Base-by-base conservation (phyloP, 2,329 filamentous ascomycete genomes). In the Furcasterigmium furcatum region DNA sequence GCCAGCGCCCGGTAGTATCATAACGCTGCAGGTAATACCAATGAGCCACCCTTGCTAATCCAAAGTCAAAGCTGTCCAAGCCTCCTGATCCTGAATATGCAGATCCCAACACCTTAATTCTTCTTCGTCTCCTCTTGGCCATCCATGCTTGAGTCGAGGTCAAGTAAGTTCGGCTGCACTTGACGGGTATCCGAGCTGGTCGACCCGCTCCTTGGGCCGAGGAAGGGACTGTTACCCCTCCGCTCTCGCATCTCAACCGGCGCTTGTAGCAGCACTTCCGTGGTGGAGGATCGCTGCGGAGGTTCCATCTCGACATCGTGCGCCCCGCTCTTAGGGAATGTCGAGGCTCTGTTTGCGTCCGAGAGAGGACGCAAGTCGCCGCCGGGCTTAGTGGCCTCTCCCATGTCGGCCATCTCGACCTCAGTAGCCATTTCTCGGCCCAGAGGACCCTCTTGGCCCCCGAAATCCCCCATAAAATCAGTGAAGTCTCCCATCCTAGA, bases 201-300 rank as follows among this genome's bases (percentile, higher is more conserved):
- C 44, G 48, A 21, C 49, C 46, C 47, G 10, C 53, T 47, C 12
- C 51, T 55, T 18, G 52, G 46, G 20, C 65, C 47, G 32, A 65
- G 61, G 7, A 58, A 54, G 5, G 52, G 51, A 12, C 52, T 38
- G 9, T 55, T 53, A 19, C 56, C 56, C 29, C 52, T 49, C 24
- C 67, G 64, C 50, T 74, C 70, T 51, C 71, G 66, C 71, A 74
- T 74, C 52, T 74, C 71, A 1, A 50, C 56, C 42, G 59, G 64
- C 9, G 47, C n/a, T 13, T 43, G 49, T 14, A 47, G 46, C 16
- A 48, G 48, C 21, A 40, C 43, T 41, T 42, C 46, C 21, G n/a
- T 20, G 12, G 22, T 13, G 6, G 20, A 13, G 12, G 36, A 2
- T 10, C 24, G 20, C 18, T 35, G 32, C 8, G 16, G 32, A 6